Evolutionary conservation across 2,329 filamentous ascomycete species (phyloP), one percentile per base, ranked within the genome.

Genomic region (Claviceps fusiformis): DNA sequence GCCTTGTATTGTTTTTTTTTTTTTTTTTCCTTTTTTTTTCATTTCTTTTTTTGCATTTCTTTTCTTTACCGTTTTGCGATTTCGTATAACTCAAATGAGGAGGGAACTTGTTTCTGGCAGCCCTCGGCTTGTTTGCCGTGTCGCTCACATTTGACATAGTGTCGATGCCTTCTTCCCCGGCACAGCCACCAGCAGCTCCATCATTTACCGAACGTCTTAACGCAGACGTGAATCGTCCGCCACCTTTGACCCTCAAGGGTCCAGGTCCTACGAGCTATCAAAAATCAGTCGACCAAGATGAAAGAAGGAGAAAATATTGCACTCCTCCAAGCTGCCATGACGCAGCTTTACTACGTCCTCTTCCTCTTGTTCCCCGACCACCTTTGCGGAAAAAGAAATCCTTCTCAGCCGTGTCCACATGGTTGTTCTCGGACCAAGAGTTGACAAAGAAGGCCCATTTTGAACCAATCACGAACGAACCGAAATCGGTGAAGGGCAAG

Each of bases 371-470:
- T 17, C 71, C 82, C 55, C 76, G 77, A n/a, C 80, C 80, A 8
- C 79, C 79, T 1, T 64, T 84, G 58, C 72, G 81, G 56, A 84
- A 84, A 71, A 85, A 83, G 72, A 85, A 84, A 63, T 83, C 81
- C 0, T 84, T 85, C 63, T 81, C 80, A 10, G 73, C 75, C 17
- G 78, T 84, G 9, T 83, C 81, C 3, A 75, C 67, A 60, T 84
- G 81, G 80, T 70, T 84, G 31, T 80, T 78, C 60, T 72, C 76
- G 48, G 65, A 68, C 19, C 61, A 69, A 41, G 61, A 67, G 49
- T 64, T 71, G 55, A 65, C 67, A 54, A 66, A 63, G 19, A 70
- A 73, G 52, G 65, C 73, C 52, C 74, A 72, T 55, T 62, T 76
- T 35, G 74, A 79, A 57, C 75, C 75, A 3, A 67, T 81, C 31